Evolutionary conservation across 164 flowering plant genomes (phyloP).

Genomic region (Tetracentron sinense): DNA sequence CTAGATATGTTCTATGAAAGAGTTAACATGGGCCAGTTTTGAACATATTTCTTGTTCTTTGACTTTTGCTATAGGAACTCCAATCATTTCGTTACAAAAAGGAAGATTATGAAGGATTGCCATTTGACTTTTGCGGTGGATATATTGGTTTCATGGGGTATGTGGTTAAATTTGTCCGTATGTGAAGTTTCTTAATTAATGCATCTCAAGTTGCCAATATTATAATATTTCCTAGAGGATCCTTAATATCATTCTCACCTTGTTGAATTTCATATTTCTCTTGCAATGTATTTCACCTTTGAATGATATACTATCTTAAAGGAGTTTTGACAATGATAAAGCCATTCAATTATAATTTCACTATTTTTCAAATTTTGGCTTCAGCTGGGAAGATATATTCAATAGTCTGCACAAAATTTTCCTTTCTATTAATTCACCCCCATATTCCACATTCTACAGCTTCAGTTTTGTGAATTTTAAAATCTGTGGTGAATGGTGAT

Average conservation of each 20-base stretch:
- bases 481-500: no score
- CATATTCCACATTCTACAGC: no score
- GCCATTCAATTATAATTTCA: no score
- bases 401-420: no score
- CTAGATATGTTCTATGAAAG: background rate
- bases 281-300: no score
- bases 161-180: conserved; percentile 12
- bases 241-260: background rate
- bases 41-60: background rate
- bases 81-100: conserved; percentile 52
- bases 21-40: background rate
- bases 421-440: no score
- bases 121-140: conserved; percentile 93
- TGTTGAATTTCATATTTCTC: no score
- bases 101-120: conserved; percentile 76
- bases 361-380: no score
- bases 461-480: no score
- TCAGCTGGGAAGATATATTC: no score
- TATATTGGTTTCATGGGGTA: conserved; percentile 94
- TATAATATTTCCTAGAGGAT: background rate
- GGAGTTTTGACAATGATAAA: no score
- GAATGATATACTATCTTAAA: no score
- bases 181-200: background rate
- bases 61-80: conserved; percentile 58
- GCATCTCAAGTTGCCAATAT: background rate